Evolutionary conservation across 2,329 filamentous ascomycete species (phyloP).

Genomic region (Fonsecaea pugnacius): DNA sequence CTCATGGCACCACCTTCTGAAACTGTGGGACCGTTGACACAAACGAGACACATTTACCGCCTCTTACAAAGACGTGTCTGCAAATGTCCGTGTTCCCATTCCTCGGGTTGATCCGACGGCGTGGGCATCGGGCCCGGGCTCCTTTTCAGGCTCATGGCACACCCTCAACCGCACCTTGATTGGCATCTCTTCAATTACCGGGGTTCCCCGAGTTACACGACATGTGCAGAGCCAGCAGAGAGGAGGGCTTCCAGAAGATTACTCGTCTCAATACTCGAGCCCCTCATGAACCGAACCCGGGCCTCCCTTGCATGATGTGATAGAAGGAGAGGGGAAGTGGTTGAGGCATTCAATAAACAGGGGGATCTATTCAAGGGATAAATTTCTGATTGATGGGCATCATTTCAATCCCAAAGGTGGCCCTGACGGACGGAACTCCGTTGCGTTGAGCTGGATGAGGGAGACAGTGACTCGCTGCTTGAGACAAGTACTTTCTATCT

Average conservation of each 20-base stretch:
- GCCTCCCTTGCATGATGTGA: neutral
- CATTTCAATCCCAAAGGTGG: neutral
- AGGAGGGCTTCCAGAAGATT: constrained; percentile 8
- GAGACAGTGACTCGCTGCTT: neutral
- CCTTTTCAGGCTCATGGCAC: neutral
- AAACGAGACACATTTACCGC: constrained; percentile 7
- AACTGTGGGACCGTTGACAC: constrained; percentile 11
- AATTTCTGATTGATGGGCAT: neutral
- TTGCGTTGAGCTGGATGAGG: neutral
- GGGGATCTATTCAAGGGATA: neutral
- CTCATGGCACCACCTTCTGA: constrained; percentile 16
- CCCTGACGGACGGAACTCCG: neutral
- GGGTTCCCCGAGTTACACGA: constrained; percentile 6
- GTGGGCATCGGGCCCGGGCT: neutral
- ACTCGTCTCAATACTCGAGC: neutral
- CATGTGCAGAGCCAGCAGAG: neutral
- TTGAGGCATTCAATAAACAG: neutral
- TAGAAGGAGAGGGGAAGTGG: neutral
- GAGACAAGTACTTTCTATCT: neutral
- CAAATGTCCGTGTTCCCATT: constrained; percentile 27
- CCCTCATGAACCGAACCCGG: neutral
- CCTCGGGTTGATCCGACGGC: constrained; percentile 25
- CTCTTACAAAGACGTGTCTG: constrained; percentile 5
- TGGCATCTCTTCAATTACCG: constrained; percentile 7
- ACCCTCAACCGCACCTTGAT: neutral